Evolutionary conservation across 305 asterid species (phyloP), one percentile per base, ranked within the genome.

Genomic region (Nicotiana rustica): DNA sequence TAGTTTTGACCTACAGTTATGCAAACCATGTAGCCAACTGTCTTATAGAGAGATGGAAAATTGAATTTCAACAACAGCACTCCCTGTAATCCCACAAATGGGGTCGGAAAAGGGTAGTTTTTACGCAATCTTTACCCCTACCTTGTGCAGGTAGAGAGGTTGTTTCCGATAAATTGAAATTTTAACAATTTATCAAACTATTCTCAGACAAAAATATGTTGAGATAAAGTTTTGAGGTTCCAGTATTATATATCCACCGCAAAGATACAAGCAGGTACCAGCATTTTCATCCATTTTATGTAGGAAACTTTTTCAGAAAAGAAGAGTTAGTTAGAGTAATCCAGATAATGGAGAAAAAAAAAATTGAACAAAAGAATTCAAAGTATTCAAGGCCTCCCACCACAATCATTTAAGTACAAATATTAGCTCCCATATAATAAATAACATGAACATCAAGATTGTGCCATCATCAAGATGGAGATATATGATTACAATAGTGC

Each of bases 381-480:
- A 71, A 44, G 38, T 13, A 10, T 52, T 29, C 65, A 75, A 14
- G 66, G 29, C 47, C 64, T 73, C 80, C 80, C 44, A 76, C 66
- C 41, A 76, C 80, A 55, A 52, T 25, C 47, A 76, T 52, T 5
- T 76, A 76, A 15, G 15, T 57, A 76, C 15, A 57, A 55, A 55
- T 76, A 25, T 52, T 31, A 55, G 49, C 80, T 52, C 15, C 47
- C 17, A 29, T 17, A 25, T 52, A 25, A 29, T 52, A 75, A 15
- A 29, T 52, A 75, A 15, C 17, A 76, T 29, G 29, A 14, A 76
- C 80, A 76, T 75, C 65, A 76, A 76, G 66, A 76, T 76, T 25
- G 29, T 52, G 47, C 65, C 65, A 59, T 75, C 47, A 29, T 75
- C 65, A 52, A 59, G 65, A 59, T 59, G 65, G 29, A 21, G 67